These are phyloP conservation scores for Boletus reticulatus DNA, from an alignment of 768 basidiomycete species.

Conservation along the genomic window DNA sequence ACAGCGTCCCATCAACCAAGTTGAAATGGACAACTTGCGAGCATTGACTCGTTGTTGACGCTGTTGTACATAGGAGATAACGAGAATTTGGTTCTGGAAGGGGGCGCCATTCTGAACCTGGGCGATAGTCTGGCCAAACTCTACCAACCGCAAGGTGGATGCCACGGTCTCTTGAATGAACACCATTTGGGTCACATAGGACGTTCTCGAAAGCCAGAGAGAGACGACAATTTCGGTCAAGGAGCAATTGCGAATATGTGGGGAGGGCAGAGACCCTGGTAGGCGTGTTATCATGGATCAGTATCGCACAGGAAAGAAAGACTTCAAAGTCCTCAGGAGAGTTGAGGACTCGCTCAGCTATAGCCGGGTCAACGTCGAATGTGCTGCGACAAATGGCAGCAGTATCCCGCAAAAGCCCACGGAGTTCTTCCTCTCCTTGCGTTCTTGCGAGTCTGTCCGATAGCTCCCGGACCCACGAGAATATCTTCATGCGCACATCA, in stretches of 20 bases:
- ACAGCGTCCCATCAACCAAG: slow-evolving; percentile 30
- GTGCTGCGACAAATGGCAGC: slow-evolving; percentile 24
- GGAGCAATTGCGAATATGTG: slow-evolving; percentile 9
- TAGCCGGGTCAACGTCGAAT: slow-evolving; percentile 20
- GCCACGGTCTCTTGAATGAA: neutral
- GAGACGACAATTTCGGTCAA: slow-evolving; percentile 32
- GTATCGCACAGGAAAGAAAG: slow-evolving; percentile 32
- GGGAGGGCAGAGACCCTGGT: neutral
- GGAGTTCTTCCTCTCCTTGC: neutral
- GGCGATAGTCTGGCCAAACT: slow-evolving; percentile 32
- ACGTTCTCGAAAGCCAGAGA: slow-evolving; percentile 26
- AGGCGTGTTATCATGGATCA: slow-evolving; percentile 30
- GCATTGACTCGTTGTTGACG: neutral
- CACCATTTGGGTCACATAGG: slow-evolving; percentile 1
- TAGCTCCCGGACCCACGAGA: slow-evolving; percentile 23
- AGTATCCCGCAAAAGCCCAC: slow-evolving; percentile 10
- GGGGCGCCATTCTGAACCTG: slow-evolving; percentile 24
- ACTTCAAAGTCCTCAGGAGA: slow-evolving; percentile 25
- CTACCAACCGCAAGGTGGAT: slow-evolving; percentile 13
- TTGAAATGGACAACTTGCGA: slow-evolving; percentile 38
- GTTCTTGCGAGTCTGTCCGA: neutral
- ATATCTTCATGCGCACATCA: too few relatives aligned
- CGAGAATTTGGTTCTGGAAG: slow-evolving; percentile 4
- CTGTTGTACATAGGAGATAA: slow-evolving; percentile 20
- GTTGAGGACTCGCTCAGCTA: slow-evolving; percentile 6